Evolutionary conservation across 108 stramenopile species (phyloP).

Genomic region (Aurantiochytrium sp.): DNA sequence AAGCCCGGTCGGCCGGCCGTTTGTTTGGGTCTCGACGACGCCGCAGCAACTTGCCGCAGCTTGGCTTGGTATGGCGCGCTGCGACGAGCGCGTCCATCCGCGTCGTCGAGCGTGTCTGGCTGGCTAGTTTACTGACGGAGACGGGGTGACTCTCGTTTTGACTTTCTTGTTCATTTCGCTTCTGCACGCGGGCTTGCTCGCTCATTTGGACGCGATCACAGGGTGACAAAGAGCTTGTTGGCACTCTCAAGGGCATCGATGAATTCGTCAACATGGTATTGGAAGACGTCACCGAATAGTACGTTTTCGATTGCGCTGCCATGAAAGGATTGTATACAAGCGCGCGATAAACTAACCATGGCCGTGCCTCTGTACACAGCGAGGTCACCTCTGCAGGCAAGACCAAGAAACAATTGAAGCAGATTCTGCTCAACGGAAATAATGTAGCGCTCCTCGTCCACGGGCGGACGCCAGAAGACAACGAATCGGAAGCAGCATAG

Average conservation of each 20-base stretch:
- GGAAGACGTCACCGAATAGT: constrained; percentile 57
- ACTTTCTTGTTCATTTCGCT: too few relatives aligned
- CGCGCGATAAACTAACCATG: background rate
- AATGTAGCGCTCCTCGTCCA: constrained; percentile 25
- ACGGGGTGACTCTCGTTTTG: too few relatives aligned
- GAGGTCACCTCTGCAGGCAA: constrained; percentile 1
- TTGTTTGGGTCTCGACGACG: too few relatives aligned
- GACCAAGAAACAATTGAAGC: constrained; percentile 36
- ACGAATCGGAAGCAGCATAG: too few relatives aligned
- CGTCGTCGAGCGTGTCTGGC: too few relatives aligned
- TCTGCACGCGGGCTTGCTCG: background rate
- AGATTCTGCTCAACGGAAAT: constrained; percentile 59
- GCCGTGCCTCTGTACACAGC: background rate
- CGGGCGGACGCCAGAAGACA: background rate
- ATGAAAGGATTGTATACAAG: background rate
- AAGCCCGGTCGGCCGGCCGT: too few relatives aligned
- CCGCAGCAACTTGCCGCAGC: too few relatives aligned
- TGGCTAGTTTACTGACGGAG: too few relatives aligned
- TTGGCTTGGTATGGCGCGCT: too few relatives aligned
- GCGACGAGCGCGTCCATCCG: too few relatives aligned
- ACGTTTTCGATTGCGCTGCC: background rate
- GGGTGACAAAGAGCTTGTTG: constrained; percentile 51
- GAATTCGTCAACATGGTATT: constrained; percentile 63
- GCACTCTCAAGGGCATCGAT: constrained; percentile 56
- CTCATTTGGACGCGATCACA: background rate